A percentile compares a stretch with the other conserved stretches of the same genome.
Conservation (phyloP, 345 rosid genomes). For the Bruguiera sexangula region DNA sequence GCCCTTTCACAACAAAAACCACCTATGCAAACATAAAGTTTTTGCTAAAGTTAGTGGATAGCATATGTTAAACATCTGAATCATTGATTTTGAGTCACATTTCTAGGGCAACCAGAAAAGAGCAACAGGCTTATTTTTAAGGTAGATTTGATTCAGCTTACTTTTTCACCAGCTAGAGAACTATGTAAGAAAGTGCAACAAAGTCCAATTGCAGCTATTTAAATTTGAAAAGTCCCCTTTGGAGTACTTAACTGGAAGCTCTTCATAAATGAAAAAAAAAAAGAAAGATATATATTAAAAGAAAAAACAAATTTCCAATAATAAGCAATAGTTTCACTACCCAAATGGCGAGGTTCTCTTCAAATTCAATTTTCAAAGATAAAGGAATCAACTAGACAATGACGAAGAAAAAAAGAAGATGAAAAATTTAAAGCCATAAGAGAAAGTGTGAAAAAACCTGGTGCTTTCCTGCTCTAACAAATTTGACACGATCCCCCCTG, state of each 20-base stretch:
- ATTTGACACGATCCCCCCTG: conserved; percentile 79
- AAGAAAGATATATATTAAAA: not conserved
- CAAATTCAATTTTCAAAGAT: not conserved
- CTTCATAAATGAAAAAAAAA: not conserved
- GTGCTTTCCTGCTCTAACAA: conserved; percentile 87
- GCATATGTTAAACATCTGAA: not conserved
- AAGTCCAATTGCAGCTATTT: not conserved
- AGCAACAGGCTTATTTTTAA: not conserved
- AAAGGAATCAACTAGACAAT: not conserved
- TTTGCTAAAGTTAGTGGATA: not conserved
- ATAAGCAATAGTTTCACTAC: not conserved
- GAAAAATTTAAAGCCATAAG: not conserved
- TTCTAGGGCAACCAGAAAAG: conserved; percentile 8
- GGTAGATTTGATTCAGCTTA: not conserved
- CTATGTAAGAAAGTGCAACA: not conserved
- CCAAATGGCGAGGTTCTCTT: not conserved
- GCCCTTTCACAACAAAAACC: conserved; percentile 96
- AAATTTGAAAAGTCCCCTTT: not conserved
- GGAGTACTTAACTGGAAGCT: not conserved
- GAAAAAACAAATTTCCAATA: not conserved
- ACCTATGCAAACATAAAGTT: conserved; percentile 47
- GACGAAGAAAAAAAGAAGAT: not conserved
- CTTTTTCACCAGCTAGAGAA: conserved; percentile 1
- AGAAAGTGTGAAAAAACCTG: conserved; percentile 50
- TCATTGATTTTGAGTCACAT: not conserved